A percentile compares a stretch with the other conserved stretches of the same genome.
phyloP scores from a whole-genome alignment of 2,329 filamentous ascomycete species.

The Alternaria triticina region DNA sequence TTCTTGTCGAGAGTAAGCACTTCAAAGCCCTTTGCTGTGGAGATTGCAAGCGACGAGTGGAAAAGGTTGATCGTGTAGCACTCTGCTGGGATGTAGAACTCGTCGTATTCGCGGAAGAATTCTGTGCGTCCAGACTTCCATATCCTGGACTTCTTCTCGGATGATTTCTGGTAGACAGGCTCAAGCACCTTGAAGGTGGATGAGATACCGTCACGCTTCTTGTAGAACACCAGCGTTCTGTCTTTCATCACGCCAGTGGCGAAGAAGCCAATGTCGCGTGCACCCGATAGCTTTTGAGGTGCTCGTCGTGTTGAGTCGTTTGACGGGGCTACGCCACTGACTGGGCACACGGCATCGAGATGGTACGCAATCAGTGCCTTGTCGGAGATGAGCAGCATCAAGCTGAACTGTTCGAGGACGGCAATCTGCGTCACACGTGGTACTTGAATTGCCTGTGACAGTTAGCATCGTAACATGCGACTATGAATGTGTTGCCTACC shows the following conservation, averaged over 20 bases:
- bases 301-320: constrained; percentile 80
- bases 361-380: constrained; percentile 92
- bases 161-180: constrained; percentile 90
- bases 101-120: constrained; percentile 97
- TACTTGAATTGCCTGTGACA: constrained; percentile 72
- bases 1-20: constrained; percentile 98
- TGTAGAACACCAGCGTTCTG: constrained; percentile 92
- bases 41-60: constrained; percentile 90
- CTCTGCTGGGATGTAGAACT: constrained; percentile 97
- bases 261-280: constrained; percentile 95
- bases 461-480: constrained; percentile 32
- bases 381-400: constrained; percentile 90
- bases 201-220: constrained; percentile 89
- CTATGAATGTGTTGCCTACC: constrained; percentile 60
- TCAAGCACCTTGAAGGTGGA: constrained; percentile 97
- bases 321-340: constrained; percentile 61
- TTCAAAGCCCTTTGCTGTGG: constrained; percentile 91
- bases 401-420: constrained; percentile 92
- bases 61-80: constrained; percentile 96
- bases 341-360: constrained; percentile 77
- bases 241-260: constrained; percentile 97
- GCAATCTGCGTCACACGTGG: constrained; percentile 87
- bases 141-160: constrained; percentile 78
- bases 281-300: constrained; percentile 86
- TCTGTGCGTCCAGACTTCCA: constrained; percentile 80